Base-by-base conservation (phyloP, 1,284 basidiomycete genomes). In the Melampsora larici-populina region DNA sequence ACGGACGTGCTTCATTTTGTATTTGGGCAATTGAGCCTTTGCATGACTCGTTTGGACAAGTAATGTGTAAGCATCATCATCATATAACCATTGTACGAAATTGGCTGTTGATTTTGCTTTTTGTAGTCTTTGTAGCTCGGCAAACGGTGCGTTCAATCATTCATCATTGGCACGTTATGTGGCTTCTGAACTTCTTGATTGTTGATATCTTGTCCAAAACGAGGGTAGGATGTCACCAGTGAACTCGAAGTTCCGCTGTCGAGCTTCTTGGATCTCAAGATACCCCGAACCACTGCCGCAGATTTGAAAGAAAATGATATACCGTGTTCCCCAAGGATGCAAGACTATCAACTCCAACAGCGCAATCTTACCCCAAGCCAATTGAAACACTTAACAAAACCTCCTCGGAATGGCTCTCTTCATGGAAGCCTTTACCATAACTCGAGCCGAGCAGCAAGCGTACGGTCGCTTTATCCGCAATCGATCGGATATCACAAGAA, bases 121-220 rank as follows among this genome's bases (percentile, higher is more conserved):
- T 36, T 55, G 51, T 17, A 55, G 51, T 55, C 51, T 55, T 55
- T 55, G 51, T 55, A 55, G 51, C 51, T 55, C 51, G 51, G 24
- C 51, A 55, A 55, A 55, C 51, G 21, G 51, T 55, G 24, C 51
- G 51, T 6, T 55, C 51, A 55, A 21, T 21, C 51, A 55, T 36
- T n/a, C n/a, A n/a, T 36, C 9, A 36, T 26, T 26, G 51, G 15
- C 7, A 7, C 51, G 18, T 55, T 8, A 55, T 55, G 51, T 55
- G 51, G 51, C 24, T 21, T 55, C 24, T 21, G 51, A 55, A 17
- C 21, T 26, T 55, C 0, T 55, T 55, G 7, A 21, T 55, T 36
- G 36, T 36, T 36, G 36, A 36, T 36, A 36, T 9, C 36, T 36
- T 36, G 36, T 9, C 1, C 7, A 55, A 21, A 55, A 5, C 24